phyloP scores from a whole-genome alignment of 768 basidiomycete species.

The Candolleomyces eurysporus region DNA sequence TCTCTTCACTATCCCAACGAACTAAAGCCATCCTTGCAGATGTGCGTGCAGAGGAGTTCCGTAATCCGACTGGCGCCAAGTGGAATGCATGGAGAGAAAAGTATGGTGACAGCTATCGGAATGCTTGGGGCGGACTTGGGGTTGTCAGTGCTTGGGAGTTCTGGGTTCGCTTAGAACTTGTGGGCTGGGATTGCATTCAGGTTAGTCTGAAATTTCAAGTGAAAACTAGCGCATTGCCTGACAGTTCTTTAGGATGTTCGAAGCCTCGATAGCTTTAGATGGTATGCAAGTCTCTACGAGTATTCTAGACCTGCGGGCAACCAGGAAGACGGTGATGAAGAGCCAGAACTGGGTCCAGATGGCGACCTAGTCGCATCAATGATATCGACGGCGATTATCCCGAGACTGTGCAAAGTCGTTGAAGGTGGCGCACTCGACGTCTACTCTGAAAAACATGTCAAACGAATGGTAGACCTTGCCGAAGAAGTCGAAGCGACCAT shows the following conservation, averaged over 20 bases:
- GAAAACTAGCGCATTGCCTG: background rate
- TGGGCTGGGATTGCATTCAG: constrained; percentile 87
- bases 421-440: constrained; percentile 81
- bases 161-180: constrained; percentile 83
- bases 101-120: constrained; percentile 78
- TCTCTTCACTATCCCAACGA: constrained; percentile 48
- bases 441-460: constrained; percentile 65
- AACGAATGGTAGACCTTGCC: constrained; percentile 65
- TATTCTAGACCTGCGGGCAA: constrained; percentile 62
- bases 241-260: constrained; percentile 38
- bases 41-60: constrained; percentile 82
- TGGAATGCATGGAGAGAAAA: constrained; percentile 71
- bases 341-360: constrained; percentile 69
- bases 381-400: constrained; percentile 80
- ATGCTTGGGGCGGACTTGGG: constrained; percentile 90
- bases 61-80: constrained; percentile 68
- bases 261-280: constrained; percentile 76
- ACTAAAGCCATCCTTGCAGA: constrained; percentile 68
- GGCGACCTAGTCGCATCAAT: constrained; percentile 87
- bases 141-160: constrained; percentile 92
- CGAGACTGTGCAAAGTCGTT: constrained; percentile 70
- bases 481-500: constrained; percentile 82
- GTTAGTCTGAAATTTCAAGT: constrained; percentile 31
- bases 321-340: constrained; percentile 36
- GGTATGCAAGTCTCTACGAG: constrained; percentile 76